These are phyloP conservation scores for Pleurozium schreberi DNA, from an alignment of 225 moss, liverwort and hornwort species.

Conservation along the genomic window DNA sequence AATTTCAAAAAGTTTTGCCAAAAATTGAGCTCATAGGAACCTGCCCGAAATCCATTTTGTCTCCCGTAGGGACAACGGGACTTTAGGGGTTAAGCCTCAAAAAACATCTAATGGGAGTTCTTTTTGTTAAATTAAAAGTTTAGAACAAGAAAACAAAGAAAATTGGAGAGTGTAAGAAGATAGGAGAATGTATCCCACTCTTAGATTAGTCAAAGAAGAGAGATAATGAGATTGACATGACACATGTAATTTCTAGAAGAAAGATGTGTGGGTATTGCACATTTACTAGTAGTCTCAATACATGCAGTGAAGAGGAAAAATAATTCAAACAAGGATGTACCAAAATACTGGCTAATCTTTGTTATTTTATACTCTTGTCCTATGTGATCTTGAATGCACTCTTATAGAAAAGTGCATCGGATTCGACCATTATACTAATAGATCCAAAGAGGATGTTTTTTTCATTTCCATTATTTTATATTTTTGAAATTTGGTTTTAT, in stretches of 20 bases:
- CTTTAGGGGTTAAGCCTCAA: too few relatives aligned
- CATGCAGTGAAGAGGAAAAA: background rate
- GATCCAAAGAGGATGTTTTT: too few relatives aligned
- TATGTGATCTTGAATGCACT: too few relatives aligned
- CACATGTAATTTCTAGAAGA: background rate
- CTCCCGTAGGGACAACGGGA: too few relatives aligned
- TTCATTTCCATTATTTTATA: too few relatives aligned
- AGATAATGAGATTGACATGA: background rate
- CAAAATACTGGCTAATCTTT: background rate
- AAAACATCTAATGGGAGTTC: too few relatives aligned
- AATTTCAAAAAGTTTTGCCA: too few relatives aligned
- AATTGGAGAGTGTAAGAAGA: background rate
- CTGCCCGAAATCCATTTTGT: too few relatives aligned
- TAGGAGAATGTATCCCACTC: too few relatives aligned
- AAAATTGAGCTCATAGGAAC: too few relatives aligned
- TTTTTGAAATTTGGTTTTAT: too few relatives aligned
- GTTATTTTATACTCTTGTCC: background rate
- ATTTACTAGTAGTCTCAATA: background rate
- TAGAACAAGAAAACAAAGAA: background rate
- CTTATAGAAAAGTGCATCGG: background rate
- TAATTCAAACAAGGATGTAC: background rate
- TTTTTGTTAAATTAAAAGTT: background rate
- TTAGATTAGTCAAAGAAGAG: background rate
- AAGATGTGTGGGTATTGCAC: rapidly evolving
- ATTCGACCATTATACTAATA: background rate